Evolutionary conservation across 257 asterid species (phyloP), one percentile per base, ranked within the genome.

Genomic region (Ophiorrhiza pumila): DNA sequence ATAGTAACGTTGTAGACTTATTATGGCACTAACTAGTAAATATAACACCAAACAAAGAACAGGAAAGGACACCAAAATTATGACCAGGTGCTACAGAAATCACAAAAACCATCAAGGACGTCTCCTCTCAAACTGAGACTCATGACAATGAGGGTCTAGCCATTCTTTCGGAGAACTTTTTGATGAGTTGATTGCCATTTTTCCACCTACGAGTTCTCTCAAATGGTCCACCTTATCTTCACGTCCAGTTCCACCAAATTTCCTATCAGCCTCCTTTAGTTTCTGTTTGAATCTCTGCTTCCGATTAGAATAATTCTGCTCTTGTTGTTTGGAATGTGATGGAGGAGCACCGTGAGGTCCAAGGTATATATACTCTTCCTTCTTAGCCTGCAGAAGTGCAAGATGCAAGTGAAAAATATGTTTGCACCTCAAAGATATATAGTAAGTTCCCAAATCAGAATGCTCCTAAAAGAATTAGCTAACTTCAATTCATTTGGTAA

Each of bases 311-410:
- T 84, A 47, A 75, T 73, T 85, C 45, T 77, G 86, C 76, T 89
- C 97, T 62, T 80, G 93, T 71, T 83, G 96, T 74, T 85, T 90
- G 15, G 95, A 80, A 46, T 82, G 93, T 68, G 89, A 85, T 29
- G 98, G 98, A 53, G 99, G 97, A 37, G 96, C 96, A 37, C 97
- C 97, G 73, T 92, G 99, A 11, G 99, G 97, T 50, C 98, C 99
- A 22, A 95, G 94, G 78, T 92, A 95, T 83, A 90, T 86, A 15
- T 72, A 76, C 64, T 92, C 98, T 80, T 89, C 96, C 83, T 87
- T 85, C 46, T 29, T 74, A 31, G 80, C 80, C 92, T 89, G 84
- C 75, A 69, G 65, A 80, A 43, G 35, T 62, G 66, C 65, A 65
- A 37, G 22, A 65, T 18, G 32, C 73, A 52, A 45, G 61, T 17